A percentile compares a stretch with the other conserved stretches of the same genome.
Conservation (phyloP, 2,329 filamentous ascomycete genomes). For the Aspergillus melleus region DNA sequence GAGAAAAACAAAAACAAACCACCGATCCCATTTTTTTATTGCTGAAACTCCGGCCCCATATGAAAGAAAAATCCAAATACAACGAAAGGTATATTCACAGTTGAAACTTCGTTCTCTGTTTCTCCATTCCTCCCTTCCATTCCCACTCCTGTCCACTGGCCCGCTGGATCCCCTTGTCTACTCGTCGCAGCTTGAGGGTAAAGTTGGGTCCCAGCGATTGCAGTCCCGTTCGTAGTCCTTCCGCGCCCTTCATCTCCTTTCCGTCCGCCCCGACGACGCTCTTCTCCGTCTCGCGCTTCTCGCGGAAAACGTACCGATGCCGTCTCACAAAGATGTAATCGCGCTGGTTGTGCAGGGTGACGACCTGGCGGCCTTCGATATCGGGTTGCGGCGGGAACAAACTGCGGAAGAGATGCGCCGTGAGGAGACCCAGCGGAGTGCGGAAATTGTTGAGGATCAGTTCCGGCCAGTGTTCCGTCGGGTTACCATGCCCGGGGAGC, state of each 20-base stretch:
- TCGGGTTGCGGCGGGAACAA: conserved; percentile 81
- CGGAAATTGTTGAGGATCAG: conserved; percentile 92
- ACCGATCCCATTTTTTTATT: background rate
- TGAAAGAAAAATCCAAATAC: conserved; percentile 10
- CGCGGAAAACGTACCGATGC: conserved; percentile 89
- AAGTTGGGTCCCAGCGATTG: conserved; percentile 86
- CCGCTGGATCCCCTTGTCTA: conserved; percentile 84
- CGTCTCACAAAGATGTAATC: conserved; percentile 93
- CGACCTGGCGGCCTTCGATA: conserved; percentile 80
- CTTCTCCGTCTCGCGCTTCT: conserved; percentile 85
- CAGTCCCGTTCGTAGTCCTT: conserved; percentile 80
- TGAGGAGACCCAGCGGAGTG: conserved; percentile 84
- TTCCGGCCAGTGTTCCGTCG: conserved; percentile 88
- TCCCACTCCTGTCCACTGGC: conserved; percentile 84
- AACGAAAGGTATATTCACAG: conserved; percentile 52
- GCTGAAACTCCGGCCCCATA: conserved; percentile 15
- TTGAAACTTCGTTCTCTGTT: conserved; percentile 89
- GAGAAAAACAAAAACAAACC: background rate
- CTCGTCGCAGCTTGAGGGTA: conserved; percentile 82
- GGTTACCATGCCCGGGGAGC: conserved; percentile 84
- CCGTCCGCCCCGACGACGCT: conserved; percentile 79
- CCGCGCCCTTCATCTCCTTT: conserved; percentile 78
- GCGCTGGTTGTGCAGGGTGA: conserved; percentile 91
- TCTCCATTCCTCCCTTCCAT: conserved; percentile 96
- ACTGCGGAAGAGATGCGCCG: conserved; percentile 78